Percentiles rank a stretch among this genome's conserved stretches.
These are phyloP conservation scores for Pseudogymnoascus sp. DNA, from an alignment of 2,329 filamentous ascomycete species.

Conservation along the genomic window DNA sequence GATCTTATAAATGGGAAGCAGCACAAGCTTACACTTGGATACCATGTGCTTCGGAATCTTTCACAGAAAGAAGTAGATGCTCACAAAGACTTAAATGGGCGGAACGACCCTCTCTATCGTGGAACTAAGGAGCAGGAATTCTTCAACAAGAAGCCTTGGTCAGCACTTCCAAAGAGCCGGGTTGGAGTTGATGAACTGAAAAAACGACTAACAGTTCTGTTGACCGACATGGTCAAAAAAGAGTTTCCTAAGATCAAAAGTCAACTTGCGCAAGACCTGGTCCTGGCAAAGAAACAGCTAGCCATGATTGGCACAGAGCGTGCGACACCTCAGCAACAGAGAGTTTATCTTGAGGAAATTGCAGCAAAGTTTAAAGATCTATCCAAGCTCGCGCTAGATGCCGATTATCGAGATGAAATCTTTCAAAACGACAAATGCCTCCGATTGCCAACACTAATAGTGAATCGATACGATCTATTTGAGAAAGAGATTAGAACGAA, in stretches of 20 bases:
- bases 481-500: slow-evolving; percentile 10
- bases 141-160: slow-evolving; percentile 12
- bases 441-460: slow-evolving; percentile 13
- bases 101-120: slow-evolving; percentile 6
- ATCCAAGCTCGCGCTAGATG: slow-evolving; percentile 12
- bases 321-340: slow-evolving; percentile 11
- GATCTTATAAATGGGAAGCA: slow-evolving; percentile 14
- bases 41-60: slow-evolving; percentile 18
- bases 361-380: slow-evolving; percentile 13
- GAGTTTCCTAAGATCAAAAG: slow-evolving; percentile 16
- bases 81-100: background rate
- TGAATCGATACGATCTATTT: slow-evolving; percentile 12
- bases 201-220: slow-evolving; percentile 12
- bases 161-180: slow-evolving; percentile 9
- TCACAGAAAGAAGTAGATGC: background rate
- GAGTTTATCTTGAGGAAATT: slow-evolving; percentile 12
- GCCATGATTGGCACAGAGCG: slow-evolving; percentile 10
- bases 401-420: slow-evolving; percentile 12
- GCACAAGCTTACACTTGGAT: slow-evolving; percentile 15
- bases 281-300: slow-evolving; percentile 3
- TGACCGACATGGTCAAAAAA: slow-evolving; percentile 12
- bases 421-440: slow-evolving; percentile 10
- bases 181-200: slow-evolving; percentile 14
- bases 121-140: slow-evolving; percentile 12
- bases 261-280: slow-evolving; percentile 12